These are phyloP conservation scores for Aspergillus egyptiacus DNA, from an alignment of 495 filamentous ascomycete genomes.

Conservation along the genomic window DNA sequence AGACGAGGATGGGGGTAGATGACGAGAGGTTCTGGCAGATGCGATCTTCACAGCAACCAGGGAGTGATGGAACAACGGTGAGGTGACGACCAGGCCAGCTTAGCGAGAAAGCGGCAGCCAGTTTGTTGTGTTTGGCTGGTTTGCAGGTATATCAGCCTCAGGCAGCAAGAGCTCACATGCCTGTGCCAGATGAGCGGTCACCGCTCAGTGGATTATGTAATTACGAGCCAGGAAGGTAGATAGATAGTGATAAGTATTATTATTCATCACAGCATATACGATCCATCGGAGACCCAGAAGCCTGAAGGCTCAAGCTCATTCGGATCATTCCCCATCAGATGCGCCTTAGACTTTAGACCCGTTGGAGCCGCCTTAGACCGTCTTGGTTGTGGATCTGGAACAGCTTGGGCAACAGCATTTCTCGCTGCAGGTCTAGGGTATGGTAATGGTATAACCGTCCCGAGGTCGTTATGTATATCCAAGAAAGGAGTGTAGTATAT, in stretches of 20 bases:
- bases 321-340: not conserved
- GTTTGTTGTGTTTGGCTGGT: constrained; percentile 20
- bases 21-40: constrained; percentile 21
- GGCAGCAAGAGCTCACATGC: constrained; percentile 5
- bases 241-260: no score
- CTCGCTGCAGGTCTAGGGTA: constrained; percentile 3
- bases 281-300: not conserved
- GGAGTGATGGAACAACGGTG: constrained; percentile 21
- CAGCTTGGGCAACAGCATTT: constrained; percentile 24
- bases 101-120: constrained; percentile 22
- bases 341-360: not conserved
- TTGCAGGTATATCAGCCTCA: constrained; percentile 14
- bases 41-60: constrained; percentile 27
- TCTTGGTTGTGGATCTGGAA: constrained; percentile 8
- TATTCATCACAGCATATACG: not conserved
- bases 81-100: constrained; percentile 23
- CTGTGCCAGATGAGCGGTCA: no score
- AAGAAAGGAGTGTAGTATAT: not conserved
- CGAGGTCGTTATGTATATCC: not conserved
- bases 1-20: constrained; percentile 16
- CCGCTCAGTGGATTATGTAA: no score
- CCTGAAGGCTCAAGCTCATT: constrained; percentile 2
- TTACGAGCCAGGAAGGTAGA: no score
- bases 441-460: constrained; percentile 5
- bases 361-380: not conserved